Evolutionary conservation across 2,329 filamentous ascomycete species (phyloP).

Genomic region (Zymoseptoria tritici): DNA sequence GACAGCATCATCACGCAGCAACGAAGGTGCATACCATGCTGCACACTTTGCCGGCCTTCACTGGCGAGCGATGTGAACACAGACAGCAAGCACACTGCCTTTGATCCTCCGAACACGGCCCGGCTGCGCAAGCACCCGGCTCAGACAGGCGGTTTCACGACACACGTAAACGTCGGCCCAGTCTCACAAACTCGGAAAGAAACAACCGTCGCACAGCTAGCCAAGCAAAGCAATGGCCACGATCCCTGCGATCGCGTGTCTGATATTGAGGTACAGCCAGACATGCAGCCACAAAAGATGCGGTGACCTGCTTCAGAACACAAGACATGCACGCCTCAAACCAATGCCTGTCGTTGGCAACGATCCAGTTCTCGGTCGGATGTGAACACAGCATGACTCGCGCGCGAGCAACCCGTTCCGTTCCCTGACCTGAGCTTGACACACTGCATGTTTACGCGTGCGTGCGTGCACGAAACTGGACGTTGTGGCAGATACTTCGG

Average conservation of each 20-base stretch:
- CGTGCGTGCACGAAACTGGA: neutral
- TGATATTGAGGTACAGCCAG: neutral
- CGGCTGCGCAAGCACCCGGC: constrained; percentile 2
- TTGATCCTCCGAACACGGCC: neutral
- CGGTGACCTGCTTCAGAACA: neutral
- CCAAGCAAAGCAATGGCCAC: neutral
- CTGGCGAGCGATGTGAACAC: neutral
- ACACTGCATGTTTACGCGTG: neutral
- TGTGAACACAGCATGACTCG: neutral
- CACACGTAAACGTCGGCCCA: neutral
- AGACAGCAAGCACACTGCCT: neutral
- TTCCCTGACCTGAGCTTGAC: neutral
- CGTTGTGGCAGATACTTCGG: neutral
- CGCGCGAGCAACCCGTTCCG: neutral
- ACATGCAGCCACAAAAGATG: neutral
- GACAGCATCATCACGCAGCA: neutral
- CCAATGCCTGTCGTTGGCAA: neutral
- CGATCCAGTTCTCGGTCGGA: neutral
- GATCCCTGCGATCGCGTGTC: neutral
- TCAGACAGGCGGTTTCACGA: constrained; percentile 8
- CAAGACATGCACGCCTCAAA: neutral
- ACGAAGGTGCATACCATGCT: neutral
- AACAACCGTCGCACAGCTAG: neutral
- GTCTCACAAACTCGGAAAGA: neutral
- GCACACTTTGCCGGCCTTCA: neutral